phyloP scores from a whole-genome alignment of 2,329 filamentous ascomycete genomes.

The Paracamarosporium sp. region DNA sequence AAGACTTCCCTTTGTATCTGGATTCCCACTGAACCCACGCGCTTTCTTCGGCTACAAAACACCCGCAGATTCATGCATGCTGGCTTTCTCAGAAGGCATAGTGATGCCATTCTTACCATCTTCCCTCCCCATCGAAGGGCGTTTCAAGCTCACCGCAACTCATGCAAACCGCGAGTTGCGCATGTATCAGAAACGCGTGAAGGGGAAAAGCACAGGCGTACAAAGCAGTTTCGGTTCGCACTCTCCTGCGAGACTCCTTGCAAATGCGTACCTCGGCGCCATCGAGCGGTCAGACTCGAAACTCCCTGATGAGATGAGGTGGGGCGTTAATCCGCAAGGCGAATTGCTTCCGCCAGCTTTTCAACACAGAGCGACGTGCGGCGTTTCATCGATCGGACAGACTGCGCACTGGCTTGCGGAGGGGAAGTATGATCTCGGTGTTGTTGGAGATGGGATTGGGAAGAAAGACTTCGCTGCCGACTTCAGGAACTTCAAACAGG shows the following conservation, averaged over 20 bases:
- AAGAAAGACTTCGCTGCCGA: constrained; percentile 49
- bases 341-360: constrained; percentile 37
- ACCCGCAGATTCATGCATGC: constrained; percentile 54
- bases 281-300: constrained; percentile 48
- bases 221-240: constrained; percentile 40
- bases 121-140: constrained; percentile 39
- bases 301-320: constrained; percentile 37
- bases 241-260: constrained; percentile 49
- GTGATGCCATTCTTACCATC: constrained; percentile 52
- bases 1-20: constrained; percentile 50
- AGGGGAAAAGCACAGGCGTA: constrained; percentile 16
- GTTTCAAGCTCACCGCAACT: constrained; percentile 48
- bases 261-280: constrained; percentile 51
- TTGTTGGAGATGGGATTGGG: constrained; percentile 24
- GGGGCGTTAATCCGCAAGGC: constrained; percentile 47
- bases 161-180: constrained; percentile 52
- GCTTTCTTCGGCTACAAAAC: constrained; percentile 49
- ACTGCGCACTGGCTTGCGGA: constrained; percentile 41
- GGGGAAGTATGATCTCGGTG: constrained; percentile 31
- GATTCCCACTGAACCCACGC: constrained; percentile 55
- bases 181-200: constrained; percentile 53
- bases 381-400: constrained; percentile 52
- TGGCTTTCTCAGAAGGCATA: constrained; percentile 56
- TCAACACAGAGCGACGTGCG: constrained; percentile 50
- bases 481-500: constrained; percentile 44